A percentile compares a stretch with the other conserved stretches of the same genome.
phyloP scores from a whole-genome alignment of 2,329 filamentous ascomycete species.

The Colletotrichum sansevieriae region DNA sequence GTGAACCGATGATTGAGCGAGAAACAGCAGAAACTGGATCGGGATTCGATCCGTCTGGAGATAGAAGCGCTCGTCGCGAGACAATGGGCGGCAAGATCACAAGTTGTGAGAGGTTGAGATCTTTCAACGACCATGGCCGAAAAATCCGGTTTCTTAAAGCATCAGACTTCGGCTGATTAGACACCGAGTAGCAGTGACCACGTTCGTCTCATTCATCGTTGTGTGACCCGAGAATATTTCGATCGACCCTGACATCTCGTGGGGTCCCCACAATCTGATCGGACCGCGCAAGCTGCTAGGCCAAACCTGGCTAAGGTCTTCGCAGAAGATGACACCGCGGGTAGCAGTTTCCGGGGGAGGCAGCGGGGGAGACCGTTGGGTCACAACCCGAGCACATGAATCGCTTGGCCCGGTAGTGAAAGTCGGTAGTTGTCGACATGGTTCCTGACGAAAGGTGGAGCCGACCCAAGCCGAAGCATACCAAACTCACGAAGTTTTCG shows the following conservation, averaged over 20 bases:
- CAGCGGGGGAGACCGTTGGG: neutral
- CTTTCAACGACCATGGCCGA: neutral
- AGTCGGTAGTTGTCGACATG: no score
- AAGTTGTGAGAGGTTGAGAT: neutral
- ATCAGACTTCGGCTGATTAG: neutral
- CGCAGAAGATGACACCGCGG: neutral
- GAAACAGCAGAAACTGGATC: neutral
- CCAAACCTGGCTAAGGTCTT: neutral
- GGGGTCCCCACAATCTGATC: neutral
- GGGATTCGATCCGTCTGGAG: neutral
- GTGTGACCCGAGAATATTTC: slow-evolving; percentile 1
- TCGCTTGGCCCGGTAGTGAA: neutral
- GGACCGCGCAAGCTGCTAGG: neutral
- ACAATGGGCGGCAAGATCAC: neutral
- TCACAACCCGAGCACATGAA: neutral
- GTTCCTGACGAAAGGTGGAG: neutral
- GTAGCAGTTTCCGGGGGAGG: slow-evolving; percentile 17
- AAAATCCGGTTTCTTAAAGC: neutral
- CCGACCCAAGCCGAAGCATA: slow-evolving; percentile 22
- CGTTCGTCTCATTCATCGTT: neutral
- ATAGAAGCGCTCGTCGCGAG: neutral
- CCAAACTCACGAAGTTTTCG: no score
- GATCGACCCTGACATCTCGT: neutral
- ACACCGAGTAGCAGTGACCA: neutral
- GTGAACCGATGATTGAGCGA: neutral